These are phyloP conservation scores for Sporothrix curviconia DNA, from an alignment of 2,329 filamentous ascomycete genomes.

Conservation along the genomic window DNA sequence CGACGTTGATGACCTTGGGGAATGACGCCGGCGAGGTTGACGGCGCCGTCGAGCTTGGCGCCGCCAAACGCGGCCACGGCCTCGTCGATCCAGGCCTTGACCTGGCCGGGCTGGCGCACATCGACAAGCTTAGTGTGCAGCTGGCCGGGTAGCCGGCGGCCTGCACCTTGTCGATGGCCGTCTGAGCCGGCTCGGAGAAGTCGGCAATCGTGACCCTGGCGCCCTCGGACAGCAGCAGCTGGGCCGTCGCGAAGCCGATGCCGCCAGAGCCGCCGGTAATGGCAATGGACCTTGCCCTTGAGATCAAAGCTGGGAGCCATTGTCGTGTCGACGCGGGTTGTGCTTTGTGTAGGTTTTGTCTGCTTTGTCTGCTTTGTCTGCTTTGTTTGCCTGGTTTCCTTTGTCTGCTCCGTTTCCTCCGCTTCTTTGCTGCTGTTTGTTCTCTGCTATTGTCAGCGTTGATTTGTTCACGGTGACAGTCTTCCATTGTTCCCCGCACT, in stretches of 20 bases:
- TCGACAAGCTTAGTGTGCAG: not conserved
- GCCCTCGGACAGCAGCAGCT: slow-evolving; percentile 34
- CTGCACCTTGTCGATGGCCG: not conserved
- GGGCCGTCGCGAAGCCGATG: slow-evolving; percentile 40
- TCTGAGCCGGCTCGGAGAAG: slow-evolving; percentile 28
- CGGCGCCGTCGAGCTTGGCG: slow-evolving; percentile 44
- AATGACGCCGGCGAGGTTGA: slow-evolving; percentile 48
- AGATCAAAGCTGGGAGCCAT: not conserved
- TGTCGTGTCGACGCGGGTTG: not conserved
- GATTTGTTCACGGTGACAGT: no score
- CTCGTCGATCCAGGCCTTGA: slow-evolving; percentile 44
- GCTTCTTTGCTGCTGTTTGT: not conserved
- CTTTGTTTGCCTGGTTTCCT: not conserved
- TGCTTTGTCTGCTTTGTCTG: not conserved
- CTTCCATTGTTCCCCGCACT: no score
- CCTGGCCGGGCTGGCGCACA: slow-evolving; percentile 26
- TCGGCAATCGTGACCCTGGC: slow-evolving; percentile 27
- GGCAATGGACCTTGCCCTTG: slow-evolving; percentile 34
- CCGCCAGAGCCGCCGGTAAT: slow-evolving; percentile 40
- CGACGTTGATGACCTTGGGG: slow-evolving; percentile 27
- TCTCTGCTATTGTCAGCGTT: no score
- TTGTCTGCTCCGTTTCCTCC: not conserved
- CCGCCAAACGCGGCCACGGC: slow-evolving; percentile 42
- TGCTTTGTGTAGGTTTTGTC: not conserved
- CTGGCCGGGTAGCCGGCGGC: not conserved